Evolutionary conservation across 1,284 basidiomycete species (phyloP), one percentile per base, ranked within the genome.

Genomic region (Wallemia ichthyophaga): DNA sequence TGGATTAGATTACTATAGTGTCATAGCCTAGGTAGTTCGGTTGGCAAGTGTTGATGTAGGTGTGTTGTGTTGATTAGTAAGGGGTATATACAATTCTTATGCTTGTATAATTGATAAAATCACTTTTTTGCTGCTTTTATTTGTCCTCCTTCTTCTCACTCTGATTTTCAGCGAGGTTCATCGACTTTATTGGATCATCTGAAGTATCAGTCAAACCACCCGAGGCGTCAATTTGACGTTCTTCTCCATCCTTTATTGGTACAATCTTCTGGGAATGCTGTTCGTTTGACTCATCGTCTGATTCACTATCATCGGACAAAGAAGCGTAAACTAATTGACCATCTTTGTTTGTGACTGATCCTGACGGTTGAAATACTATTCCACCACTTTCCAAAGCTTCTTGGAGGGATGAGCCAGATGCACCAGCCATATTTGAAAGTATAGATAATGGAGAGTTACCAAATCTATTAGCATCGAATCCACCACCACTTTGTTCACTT

Each of bases 321-420:
- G 24, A 26, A 13, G 25, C 27, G 25, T 56, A 56, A 25, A 56
- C 55, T 24, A 56, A 26, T 26, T 56, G 55, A 21, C 55, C 55
- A 24, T 56, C 55, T 24, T 27, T 56, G 55, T 56, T 27, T 2
- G 55, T 56, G 15, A n/a, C 48, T 33, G 56, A 57, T 32, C 55
- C 32, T 25, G 23, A 24, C 19, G n/a, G 59, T 33, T 59, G n/a
- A 59, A 62, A 24, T 27, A 58, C 21, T 53, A 60, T 32, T 58
- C 59, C 54, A 60, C 61, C 48, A 58, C 57, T 26, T 25, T 23
- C 24, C 23, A 58, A 31, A 17, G 27, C 57, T 31, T 37, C 24
- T 25, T 25, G 26, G 9, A 58, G 27, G 23, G 26, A 31, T 5
- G 24, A 25, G 2, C 27, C 57, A 19, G 26, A 31, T 19, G 24